phyloP scores from a whole-genome alignment of 805 yeast species.

The Pichia heedii region DNA sequence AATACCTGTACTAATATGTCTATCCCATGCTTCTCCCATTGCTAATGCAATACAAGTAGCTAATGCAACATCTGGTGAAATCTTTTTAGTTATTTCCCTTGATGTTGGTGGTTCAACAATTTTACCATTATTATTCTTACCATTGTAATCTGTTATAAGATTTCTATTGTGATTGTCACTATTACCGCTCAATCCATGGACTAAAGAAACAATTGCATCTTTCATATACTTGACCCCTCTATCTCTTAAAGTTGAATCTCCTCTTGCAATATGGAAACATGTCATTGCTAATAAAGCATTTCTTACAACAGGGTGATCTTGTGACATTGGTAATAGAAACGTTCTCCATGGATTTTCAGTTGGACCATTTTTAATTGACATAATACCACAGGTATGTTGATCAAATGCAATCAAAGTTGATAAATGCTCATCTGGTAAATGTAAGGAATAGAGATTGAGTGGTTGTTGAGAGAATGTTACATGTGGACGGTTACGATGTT shows the following conservation, averaged over 20 bases:
- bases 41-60: constrained; percentile 58
- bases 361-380: constrained; percentile 58
- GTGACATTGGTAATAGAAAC: constrained; percentile 46
- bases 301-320: constrained; percentile 45
- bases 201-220: constrained; percentile 48
- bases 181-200: constrained; percentile 37
- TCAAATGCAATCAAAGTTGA: constrained; percentile 32
- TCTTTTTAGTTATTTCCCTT: background rate
- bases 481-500: constrained; percentile 1
- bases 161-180: background rate
- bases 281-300: constrained; percentile 63
- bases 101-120: background rate
- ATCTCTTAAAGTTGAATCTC: constrained; percentile 35
- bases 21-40: constrained; percentile 61
- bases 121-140: background rate
- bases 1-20: constrained; percentile 57
- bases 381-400: constrained; percentile 39
- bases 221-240: constrained; percentile 52
- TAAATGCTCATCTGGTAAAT: constrained; percentile 21
- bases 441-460: constrained; percentile 12
- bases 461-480: constrained; percentile 11
- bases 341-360: constrained; percentile 63
- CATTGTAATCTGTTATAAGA: background rate
- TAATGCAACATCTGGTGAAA: constrained; percentile 55
- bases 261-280: constrained; percentile 46